Base-by-base conservation (phyloP, 1,284 basidiomycete genomes). In the Malassezia equina region DNA sequence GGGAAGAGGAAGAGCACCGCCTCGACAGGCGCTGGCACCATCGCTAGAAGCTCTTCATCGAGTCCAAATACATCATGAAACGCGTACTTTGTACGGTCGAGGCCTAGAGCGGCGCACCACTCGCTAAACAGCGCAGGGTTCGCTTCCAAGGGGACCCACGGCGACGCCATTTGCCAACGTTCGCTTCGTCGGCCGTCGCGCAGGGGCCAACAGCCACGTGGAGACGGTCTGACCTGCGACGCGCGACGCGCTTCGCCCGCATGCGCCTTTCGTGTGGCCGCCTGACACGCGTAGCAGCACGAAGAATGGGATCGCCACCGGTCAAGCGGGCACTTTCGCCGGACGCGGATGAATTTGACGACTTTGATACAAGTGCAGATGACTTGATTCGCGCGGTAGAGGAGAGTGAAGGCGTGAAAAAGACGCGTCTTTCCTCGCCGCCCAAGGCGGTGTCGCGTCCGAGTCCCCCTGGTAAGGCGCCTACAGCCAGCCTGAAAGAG, bases 1-100 rank as follows among this genome's bases (percentile, higher is more conserved):
- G 77, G 78, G 57, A 79, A 79, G 13, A 78, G 75, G 17, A 80
- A 68, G 5, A 80, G 75, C 1, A 80, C 69, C 0, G 79, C 80
- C 33, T 76, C 64, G 0, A 78, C 77, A 0, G 78, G 78, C 13
- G 75, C 67, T 1, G 77, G 75, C 23, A 79, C 69, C 58, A 80
- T 72, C 9, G 72, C 67, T 5, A 80, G 71, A 19, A 79, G 64
- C 45, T 78, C 78, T n/a, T 76, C 69, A 45, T 79, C 77, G 33
- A 80, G 62, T 15, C 78, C 79, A 57, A 74, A 75, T 31, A 80
- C 76, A 64, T 80, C 79, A 51, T 76, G 70, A 66, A 79, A 80
- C 17, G 75, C 63, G 55, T 77, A 76, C n/a, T 62, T 45, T 7
- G 65, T 52, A 1, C 68, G 64, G 48, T 71, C 63, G 27, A 74